Evolutionary conservation across 2,329 filamentous ascomycete species (phyloP).

Genomic region (Xylaria sp.): DNA sequence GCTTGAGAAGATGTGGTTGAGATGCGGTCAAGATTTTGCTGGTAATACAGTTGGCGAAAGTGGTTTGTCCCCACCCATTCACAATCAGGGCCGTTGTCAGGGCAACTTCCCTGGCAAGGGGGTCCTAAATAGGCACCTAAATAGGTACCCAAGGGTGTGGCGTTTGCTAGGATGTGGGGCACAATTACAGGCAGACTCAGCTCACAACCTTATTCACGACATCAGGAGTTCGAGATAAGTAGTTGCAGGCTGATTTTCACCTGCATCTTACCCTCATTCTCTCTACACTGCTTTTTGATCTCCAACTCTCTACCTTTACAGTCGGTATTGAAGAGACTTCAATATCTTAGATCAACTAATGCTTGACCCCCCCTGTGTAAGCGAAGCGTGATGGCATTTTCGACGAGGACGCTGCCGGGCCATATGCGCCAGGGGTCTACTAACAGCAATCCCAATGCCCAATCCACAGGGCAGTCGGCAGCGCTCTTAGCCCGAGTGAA

Average conservation of each 20-base stretch:
- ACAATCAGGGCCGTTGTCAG: slow-evolving; percentile 34
- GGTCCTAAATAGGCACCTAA: too few relatives aligned
- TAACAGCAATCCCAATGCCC: slow-evolving; percentile 54
- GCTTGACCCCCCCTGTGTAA: not conserved
- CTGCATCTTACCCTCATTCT: not conserved
- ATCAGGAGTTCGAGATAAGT: not conserved
- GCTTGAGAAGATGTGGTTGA: slow-evolving; percentile 22
- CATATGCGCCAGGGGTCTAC: slow-evolving; percentile 73
- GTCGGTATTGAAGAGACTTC: not conserved
- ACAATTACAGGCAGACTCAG: not conserved
- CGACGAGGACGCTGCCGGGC: slow-evolving; percentile 67
- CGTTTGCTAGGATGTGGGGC: slow-evolving; percentile 21
- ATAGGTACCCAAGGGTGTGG: not conserved
- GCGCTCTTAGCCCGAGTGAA: slow-evolving; percentile 79
- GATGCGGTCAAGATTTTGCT: slow-evolving; percentile 35
- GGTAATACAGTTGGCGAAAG: slow-evolving; percentile 27
- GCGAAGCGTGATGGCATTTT: slow-evolving; percentile 61
- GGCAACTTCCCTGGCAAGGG: slow-evolving; percentile 23
- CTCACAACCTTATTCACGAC: too few relatives aligned
- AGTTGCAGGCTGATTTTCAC: not conserved
- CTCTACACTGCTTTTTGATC: not conserved
- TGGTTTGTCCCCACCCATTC: slow-evolving; percentile 28
- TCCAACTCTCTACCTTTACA: not conserved
- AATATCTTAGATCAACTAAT: not conserved
- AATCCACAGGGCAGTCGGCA: slow-evolving; percentile 70